Base-by-base conservation (phyloP, 768 basidiomycete genomes). In the Aureoboletus auriporus region DNA sequence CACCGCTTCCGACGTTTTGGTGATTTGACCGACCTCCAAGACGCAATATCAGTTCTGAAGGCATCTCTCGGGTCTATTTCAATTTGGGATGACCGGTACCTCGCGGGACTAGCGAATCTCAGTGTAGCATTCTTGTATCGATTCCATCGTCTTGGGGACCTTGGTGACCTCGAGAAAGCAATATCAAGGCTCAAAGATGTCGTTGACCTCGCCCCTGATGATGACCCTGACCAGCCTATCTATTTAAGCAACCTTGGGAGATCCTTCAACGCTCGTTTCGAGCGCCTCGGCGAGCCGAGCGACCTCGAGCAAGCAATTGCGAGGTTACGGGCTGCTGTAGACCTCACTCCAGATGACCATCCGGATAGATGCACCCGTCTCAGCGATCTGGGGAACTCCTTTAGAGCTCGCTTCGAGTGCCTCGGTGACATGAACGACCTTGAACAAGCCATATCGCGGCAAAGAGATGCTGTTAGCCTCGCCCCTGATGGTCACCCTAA, bases 301-400 rank as follows among this genome's bases (percentile, higher is more conserved):
- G 50, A 51, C n/a, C 28, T 51, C 4, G 44, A 51, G 13, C 36
- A 43, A 33, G 50, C 50, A n/a, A 47, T 47, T 39, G 23, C 20
- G n/a, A 37, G 11, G 6, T 14, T 34, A 20, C 6, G 5, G 6
- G 16, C 20, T 20, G 45, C 34, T 31, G 5, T 51, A 5, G 16
- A 37, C 23, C 42, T 44, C 9, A 28, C 29, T 2, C 23, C 49
- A 6, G 27, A 36, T 27, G 23, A 20, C 12, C 28, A 31, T 16
- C 39, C 39, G 5, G 13, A 36, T 6, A 41, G 17, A 29, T 23
- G 26, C 7, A 4, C 5, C 11, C 20, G 6, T n/a, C 36, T 46
- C 1, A 23, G 12, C 5, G 3, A 26, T 14, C 35, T 49, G 8
- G 41, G 41, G 14, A n/a, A n/a, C 13, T 33, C n/a, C 9, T n/a